Evolutionary conservation across 2,329 filamentous ascomycete genomes (phyloP), one percentile per base, ranked within the genome.

Genomic region (Ceratocystis harringtonii): DNA sequence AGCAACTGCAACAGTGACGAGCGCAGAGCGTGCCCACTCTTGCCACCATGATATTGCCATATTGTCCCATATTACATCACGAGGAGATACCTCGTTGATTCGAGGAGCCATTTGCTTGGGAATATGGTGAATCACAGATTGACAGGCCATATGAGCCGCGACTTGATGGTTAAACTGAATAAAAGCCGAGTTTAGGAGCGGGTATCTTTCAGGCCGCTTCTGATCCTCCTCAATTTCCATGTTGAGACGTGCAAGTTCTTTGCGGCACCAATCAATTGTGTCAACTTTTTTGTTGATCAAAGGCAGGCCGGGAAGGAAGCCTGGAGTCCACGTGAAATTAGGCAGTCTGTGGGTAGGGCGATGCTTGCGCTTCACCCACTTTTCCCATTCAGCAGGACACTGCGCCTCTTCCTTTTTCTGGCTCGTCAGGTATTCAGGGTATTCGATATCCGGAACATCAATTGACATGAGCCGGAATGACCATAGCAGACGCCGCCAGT

Each of bases 101-200:
- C 94, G 84, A 0, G 94, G 94, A 0, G 90, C 83, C 94, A 99
- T 99, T 58, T 95, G 89, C 70, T 89, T 89, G 0, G 94, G 94
- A 0, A 96, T 75, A 71, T 99, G 94, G 73, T 97, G 91, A 48
- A 88, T 91, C 58, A 95, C 81, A 61, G 90, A 86, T 73, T 99
- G 94, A 73, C 91, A 96, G 66, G 92, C 94, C 94, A 99, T 97
- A 72, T 99, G 94, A 0, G 94, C 94, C 5, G 92, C 92, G 1
- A 96, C 89, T 73, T 99, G 94, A 72, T 96, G 88, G 72, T 99
- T 96, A 80, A 99, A 99, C 73, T 99, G 94, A 68, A 99, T 91
- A 70, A 99, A 99, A 0, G 94, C 94, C 0, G 92, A 96, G 71
- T 89, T 96, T 91, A 96, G 95, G 60, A 92, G 77, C 0, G 92